These are phyloP conservation scores for Chlorella sorokiniana DNA, from an alignment of 139 green algal genomes.

Conservation along the genomic window DNA sequence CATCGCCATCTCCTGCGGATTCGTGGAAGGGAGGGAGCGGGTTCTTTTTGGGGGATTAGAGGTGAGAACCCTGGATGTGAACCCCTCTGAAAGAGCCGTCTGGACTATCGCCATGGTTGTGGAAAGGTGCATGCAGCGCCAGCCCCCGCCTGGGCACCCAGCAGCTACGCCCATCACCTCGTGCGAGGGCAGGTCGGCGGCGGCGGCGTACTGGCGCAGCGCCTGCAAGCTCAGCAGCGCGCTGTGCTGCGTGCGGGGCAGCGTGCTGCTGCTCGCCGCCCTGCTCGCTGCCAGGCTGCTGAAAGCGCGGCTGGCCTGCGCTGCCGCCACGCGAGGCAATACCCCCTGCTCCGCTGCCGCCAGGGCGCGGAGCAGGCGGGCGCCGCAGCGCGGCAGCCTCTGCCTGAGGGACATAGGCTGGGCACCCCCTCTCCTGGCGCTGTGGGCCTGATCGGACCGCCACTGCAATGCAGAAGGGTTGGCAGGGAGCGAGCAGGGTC, in stretches of 20 bases:
- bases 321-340: neutral
- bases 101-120: neutral
- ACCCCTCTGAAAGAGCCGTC: too few relatives aligned
- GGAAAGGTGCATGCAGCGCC: neutral
- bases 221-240: conserved; percentile 7
- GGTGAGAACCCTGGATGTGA: neutral
- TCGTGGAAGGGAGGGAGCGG: neutral
- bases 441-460: too few relatives aligned
- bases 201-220: conserved; percentile 14
- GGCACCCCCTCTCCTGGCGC: neutral
- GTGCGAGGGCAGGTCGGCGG: conserved; percentile 21
- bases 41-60: neutral
- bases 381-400: conserved; percentile 9
- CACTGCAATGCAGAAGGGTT: neutral
- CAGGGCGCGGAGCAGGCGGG: conserved; percentile 13
- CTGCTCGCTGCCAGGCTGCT: neutral
- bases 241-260: conserved; percentile 1
- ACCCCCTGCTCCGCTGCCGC: neutral
- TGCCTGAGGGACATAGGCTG: conserved; percentile 14
- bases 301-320: neutral
- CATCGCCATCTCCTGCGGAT: conserved; percentile 78
- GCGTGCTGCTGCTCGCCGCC: neutral
- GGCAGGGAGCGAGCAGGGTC: neutral
- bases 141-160: neutral
- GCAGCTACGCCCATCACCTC: neutral